Conservation (phyloP, 2,329 filamentous ascomycete genomes). For the Cercospora citrullina region DNA sequence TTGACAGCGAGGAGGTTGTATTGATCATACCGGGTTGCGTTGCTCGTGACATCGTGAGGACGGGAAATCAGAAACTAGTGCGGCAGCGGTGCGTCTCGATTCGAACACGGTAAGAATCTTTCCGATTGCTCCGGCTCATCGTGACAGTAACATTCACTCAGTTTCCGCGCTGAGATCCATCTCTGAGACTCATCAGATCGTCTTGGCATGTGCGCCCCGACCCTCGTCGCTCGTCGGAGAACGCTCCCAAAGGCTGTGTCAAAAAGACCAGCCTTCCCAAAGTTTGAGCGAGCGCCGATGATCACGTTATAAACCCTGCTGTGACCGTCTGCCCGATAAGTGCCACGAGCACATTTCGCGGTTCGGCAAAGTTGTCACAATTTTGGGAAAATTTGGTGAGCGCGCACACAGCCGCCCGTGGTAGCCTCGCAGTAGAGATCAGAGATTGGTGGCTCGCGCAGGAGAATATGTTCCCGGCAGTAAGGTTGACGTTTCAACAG, state of each 20-base stretch:
- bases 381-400: neutral
- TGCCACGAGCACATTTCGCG: neutral
- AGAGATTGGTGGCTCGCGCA: neutral
- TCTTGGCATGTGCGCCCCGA: neutral
- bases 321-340: neutral
- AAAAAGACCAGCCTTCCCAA: neutral
- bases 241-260: neutral
- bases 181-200: neutral
- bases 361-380: neutral
- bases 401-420: neutral
- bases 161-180: neutral
- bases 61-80: neutral
- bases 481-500: neutral
- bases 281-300: neutral
- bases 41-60: neutral
- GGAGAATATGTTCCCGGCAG: neutral
- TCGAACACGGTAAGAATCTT: neutral
- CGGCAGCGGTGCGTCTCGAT: neutral
- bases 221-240: neutral
- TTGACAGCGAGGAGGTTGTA: neutral
- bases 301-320: neutral
- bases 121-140: neutral
- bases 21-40: neutral
- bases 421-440: neutral
- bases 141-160: neutral